Evolutionary conservation across 768 basidiomycete genomes (phyloP).

Genomic region (Brasilioporus rufonigricans): DNA sequence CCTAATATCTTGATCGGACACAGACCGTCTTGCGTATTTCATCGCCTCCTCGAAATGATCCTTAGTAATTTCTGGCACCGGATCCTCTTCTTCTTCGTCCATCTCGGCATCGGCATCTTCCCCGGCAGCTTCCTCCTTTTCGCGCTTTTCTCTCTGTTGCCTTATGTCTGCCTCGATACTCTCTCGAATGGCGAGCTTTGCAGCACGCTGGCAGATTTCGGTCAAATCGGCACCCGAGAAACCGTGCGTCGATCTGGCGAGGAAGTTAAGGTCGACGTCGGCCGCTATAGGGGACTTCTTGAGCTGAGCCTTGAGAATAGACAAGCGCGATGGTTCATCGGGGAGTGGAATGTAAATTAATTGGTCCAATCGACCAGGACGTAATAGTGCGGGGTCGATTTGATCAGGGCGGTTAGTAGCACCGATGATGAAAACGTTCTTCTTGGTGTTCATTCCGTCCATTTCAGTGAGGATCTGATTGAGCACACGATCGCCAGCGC

Average conservation of each 20-base stretch:
- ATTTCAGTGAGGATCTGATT: conserved; percentile 98
- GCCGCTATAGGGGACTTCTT: conserved; percentile 87
- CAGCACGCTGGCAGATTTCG: conserved; percentile 98
- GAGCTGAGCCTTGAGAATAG: conserved; percentile 88
- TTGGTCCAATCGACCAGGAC: conserved; percentile 98
- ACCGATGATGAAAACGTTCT: conserved; percentile 98
- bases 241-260: conserved; percentile 92
- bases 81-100: conserved; percentile 77
- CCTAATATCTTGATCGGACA: conserved; percentile 94
- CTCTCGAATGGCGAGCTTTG: conserved; percentile 94
- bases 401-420: conserved; percentile 97
- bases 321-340: conserved; percentile 86
- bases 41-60: conserved; percentile 99
- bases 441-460: conserved; percentile 98
- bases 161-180: conserved; percentile 92
- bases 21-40: conserved; percentile 95
- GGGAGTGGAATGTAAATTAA: conserved; percentile 99
- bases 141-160: conserved; percentile 72
- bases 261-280: conserved; percentile 80
- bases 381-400: conserved; percentile 88
- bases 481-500: conserved; percentile 95
- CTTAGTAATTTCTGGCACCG: conserved; percentile 83
- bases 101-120: conserved; percentile 73
- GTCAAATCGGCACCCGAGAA: conserved; percentile 99
- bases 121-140: conserved; percentile 63